Evolutionary conservation across 805 yeast genomes (phyloP).

Genomic region (Metschnikowia vanudenii): DNA sequence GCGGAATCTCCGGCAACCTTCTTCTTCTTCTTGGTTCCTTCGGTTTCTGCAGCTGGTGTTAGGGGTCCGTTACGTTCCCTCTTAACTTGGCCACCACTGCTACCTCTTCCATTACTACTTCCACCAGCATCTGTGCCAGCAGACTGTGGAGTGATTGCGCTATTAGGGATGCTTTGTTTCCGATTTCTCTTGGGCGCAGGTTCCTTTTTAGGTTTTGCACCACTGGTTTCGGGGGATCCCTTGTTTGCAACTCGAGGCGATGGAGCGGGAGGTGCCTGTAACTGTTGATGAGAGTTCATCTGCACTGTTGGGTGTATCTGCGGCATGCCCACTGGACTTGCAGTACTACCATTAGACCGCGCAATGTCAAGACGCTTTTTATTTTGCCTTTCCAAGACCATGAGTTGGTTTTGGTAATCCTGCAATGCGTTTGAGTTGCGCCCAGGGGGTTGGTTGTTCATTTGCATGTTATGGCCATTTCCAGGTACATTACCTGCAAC

Average conservation of each 20-base stretch:
- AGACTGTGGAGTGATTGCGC: conserved; percentile 19
- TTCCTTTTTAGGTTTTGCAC: conserved; percentile 33
- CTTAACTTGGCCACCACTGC: conserved; percentile 26
- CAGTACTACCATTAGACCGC: conserved; percentile 29
- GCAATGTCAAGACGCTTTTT: conserved; percentile 62
- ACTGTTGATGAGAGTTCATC: conserved; percentile 11
- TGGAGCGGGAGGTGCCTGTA: conserved; percentile 26
- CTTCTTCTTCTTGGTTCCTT: conserved; percentile 32
- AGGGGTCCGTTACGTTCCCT: conserved; percentile 40
- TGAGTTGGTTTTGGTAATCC: conserved; percentile 78
- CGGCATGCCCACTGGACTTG: conserved; percentile 7
- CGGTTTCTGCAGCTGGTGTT: conserved; percentile 42
- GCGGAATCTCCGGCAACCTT: conserved; percentile 32
- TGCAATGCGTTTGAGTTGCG: conserved; percentile 59
- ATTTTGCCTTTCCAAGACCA: conserved; percentile 73
- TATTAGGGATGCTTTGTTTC: conserved; percentile 28
- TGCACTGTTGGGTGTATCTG: conserved; percentile 17
- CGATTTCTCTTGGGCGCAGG: conserved; percentile 32
- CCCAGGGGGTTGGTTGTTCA: conserved; percentile 13
- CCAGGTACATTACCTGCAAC: conserved; percentile 4
- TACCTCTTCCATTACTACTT: conserved; percentile 5
- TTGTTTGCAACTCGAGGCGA: conserved; percentile 37
- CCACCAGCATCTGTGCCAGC: conserved; percentile 15
- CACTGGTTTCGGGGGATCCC: conserved; percentile 30
- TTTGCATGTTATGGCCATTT: conserved; percentile 1